These are phyloP conservation scores for Thuidium tamariscinum DNA, from an alignment of 225 moss, liverwort and hornwort species.

Conservation along the genomic window DNA sequence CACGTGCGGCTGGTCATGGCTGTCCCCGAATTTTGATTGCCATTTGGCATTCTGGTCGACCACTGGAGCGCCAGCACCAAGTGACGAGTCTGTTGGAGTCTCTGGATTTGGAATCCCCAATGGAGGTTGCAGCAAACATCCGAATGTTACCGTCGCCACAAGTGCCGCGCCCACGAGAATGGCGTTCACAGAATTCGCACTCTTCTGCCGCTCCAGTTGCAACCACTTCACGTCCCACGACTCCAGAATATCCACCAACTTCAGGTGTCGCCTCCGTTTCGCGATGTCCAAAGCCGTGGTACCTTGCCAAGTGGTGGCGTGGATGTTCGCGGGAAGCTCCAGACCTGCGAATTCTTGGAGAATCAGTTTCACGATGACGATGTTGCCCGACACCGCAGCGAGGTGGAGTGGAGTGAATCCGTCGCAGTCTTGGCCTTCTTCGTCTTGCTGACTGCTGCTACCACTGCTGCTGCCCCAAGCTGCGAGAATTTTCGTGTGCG, in stretches of 20 bases:
- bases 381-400: not conserved
- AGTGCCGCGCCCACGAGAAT: not conserved
- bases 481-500: not conserved
- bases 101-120: not conserved
- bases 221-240: not conserved
- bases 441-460: not conserved
- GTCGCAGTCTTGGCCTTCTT: not conserved
- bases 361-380: not conserved
- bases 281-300: not conserved
- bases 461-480: not conserved
- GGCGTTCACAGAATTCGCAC: not conserved
- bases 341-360: not conserved
- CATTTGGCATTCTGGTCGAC: rapidly evolving
- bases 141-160: not conserved
- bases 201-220: not conserved
- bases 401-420: not conserved
- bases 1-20: not conserved
- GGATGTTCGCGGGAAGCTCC: not conserved
- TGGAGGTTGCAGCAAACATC: not conserved
- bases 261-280: not conserved
- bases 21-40: rapidly evolving
- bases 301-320: not conserved
- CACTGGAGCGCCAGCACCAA: not conserved
- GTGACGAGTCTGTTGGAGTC: not conserved
- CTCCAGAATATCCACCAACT: not conserved